Base-by-base conservation (phyloP, 441 rosid genomes). In the Brassica hybrid region DNA sequence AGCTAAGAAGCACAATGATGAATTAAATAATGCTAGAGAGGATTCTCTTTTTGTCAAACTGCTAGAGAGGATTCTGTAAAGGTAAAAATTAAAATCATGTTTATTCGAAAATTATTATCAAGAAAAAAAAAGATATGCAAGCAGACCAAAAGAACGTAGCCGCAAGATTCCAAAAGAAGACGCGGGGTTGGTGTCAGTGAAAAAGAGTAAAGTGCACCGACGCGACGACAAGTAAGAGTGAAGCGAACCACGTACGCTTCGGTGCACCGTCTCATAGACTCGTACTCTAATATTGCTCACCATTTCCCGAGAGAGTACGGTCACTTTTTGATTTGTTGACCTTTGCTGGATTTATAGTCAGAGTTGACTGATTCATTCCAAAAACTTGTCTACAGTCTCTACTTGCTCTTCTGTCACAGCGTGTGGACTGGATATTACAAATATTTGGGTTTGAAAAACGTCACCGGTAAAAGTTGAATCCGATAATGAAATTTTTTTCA, bases 151-250 rank as follows among this genome's bases (percentile, higher is more conserved):
- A 14, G 57, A 50, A 7, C 57, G 19, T 50, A 50, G 60, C 30
- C 45, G 52, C 71, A 50, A 73, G 10, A 58, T 5, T 74, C 71
- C 72, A 74, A 79, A 61, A 50, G 72, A 57, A 69, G 68, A 74
- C 82, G 76, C 81, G 36, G 70, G 61, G 62, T 48, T 72, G 56
- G 76, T 50, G 50, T 66, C 62, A 71, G 80, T 76, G 38, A 70
- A 60, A 25, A 13, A n/a, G 14, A 2, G 21, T 14, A 69, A 56
- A 67, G 72, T 79, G 79, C 82, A 79, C 82, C 82, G 82, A 79
- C 82, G 82, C 76, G 79, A 79, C 82, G 75, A 74, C 79, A 69
- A 70, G 82, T 64, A 69, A 2, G 36, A 79, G 82, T 69, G 68
- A 74, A 69, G 12, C 69, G 45, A 50, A 54, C 48, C 78, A 73